Evolutionary conservation across 495 filamentous ascomycete genomes (phyloP).

Genomic region (Aspergillus incahuasiensis): DNA sequence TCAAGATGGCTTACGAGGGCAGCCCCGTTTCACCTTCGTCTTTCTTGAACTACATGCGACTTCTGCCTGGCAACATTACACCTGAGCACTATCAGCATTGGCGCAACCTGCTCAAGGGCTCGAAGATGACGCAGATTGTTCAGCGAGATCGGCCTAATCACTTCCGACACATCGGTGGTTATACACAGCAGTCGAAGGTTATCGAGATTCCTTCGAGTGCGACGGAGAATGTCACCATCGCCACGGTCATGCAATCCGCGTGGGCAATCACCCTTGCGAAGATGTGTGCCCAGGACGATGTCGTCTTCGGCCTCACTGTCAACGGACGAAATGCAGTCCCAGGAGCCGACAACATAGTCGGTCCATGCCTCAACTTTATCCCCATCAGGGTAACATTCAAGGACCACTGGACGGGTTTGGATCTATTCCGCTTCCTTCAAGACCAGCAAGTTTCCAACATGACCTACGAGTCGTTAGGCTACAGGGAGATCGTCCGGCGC

Average conservation of each 20-base stretch:
- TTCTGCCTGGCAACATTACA: conserved; percentile 39
- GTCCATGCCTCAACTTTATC: conserved; percentile 57
- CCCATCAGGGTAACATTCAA: conserved; percentile 52
- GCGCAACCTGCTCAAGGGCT: conserved; percentile 38
- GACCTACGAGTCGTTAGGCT: conserved; percentile 54
- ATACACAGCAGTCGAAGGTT: conserved; percentile 34
- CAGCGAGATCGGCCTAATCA: conserved; percentile 32
- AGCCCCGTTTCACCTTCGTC: conserved; percentile 42
- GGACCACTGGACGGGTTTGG: conserved; percentile 43
- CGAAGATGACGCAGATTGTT: conserved; percentile 44
- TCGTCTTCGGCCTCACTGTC: conserved; percentile 53
- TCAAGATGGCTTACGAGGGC: conserved; percentile 51
- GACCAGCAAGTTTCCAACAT: conserved; percentile 56
- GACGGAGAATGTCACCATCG: conserved; percentile 48
- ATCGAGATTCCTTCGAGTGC: conserved; percentile 38
- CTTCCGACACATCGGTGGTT: conserved; percentile 35
- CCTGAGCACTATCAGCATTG: conserved; percentile 54
- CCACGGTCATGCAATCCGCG: conserved; percentile 54
- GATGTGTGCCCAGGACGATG: conserved; percentile 44
- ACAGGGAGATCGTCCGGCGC: conserved; percentile 53
- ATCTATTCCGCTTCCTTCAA: conserved; percentile 53
- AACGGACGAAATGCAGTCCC: conserved; percentile 54
- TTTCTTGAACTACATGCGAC: conserved; percentile 56
- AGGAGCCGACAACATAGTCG: conserved; percentile 50
- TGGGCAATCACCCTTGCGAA: conserved; percentile 53